Evolutionary conservation across 257 asterid species (phyloP).

Genomic region (Capsicum chinense): DNA sequence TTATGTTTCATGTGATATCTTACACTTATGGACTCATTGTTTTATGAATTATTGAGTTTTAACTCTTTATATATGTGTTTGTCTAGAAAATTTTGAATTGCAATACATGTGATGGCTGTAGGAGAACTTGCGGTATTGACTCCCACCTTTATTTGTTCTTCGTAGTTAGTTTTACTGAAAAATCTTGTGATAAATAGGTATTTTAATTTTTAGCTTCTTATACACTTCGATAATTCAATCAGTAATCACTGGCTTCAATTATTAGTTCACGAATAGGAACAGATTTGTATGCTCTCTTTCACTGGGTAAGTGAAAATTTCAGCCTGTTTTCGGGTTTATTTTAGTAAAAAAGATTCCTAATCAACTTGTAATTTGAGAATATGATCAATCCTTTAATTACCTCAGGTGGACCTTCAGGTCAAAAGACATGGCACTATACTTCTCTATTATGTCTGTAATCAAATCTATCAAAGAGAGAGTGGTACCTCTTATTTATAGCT

Average conservation of each 20-base stretch:
- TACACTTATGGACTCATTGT: background rate
- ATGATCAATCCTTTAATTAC: background rate
- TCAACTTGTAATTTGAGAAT: background rate
- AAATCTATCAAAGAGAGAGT: slow-evolving; percentile 47
- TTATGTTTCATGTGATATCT: background rate
- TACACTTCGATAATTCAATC: slow-evolving; percentile 59
- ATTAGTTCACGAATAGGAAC: slow-evolving; percentile 84
- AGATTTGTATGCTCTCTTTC: slow-evolving; percentile 64
- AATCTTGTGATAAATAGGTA: slow-evolving; percentile 22
- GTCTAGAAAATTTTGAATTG: slow-evolving; percentile 82
- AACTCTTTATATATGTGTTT: slow-evolving; percentile 16
- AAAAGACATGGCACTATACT: slow-evolving; percentile 67
- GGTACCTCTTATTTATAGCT: slow-evolving; percentile 85
- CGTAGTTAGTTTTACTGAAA: background rate
- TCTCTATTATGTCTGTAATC: slow-evolving; percentile 71
- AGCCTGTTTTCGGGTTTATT: background rate
- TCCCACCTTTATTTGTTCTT: background rate
- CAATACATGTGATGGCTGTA: slow-evolving; percentile 74
- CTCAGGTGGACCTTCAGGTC: slow-evolving; percentile 85
- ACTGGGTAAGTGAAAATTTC: slow-evolving; percentile 61
- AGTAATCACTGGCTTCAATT: slow-evolving; percentile 76
- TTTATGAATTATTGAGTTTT: background rate
- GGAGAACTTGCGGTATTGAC: slow-evolving; percentile 77
- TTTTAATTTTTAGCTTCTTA: slow-evolving; percentile 53
- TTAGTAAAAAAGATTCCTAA: background rate